Conservation (phyloP, 1,139 yeast genomes). For the Wickerhamiella infanticola region DNA sequence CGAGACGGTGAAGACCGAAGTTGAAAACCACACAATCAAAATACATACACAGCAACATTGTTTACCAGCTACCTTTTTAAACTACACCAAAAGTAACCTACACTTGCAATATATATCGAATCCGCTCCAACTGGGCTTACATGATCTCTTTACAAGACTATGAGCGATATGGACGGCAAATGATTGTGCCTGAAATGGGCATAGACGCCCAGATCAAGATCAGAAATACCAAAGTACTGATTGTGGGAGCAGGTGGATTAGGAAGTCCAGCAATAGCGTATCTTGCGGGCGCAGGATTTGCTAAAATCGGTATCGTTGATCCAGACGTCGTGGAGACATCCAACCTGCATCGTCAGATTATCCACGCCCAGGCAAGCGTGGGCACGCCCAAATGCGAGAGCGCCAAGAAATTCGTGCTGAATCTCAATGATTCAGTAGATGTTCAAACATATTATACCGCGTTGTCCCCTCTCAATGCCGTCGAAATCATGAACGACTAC, state of each 20-base stretch:
- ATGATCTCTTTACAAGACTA: conserved; percentile 39
- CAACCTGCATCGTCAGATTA: conserved; percentile 77
- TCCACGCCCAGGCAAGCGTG: conserved; percentile 52
- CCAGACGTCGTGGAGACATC: conserved; percentile 71
- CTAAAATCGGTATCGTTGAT: conserved; percentile 74
- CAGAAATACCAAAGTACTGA: conserved; percentile 44
- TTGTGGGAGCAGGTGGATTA: conserved; percentile 93
- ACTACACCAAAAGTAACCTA: too few relatives aligned
- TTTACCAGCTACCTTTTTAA: too few relatives aligned
- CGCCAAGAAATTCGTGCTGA: conserved; percentile 37
- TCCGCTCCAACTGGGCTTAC: too few relatives aligned
- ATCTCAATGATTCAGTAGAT: conserved; percentile 51
- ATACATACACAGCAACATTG: too few relatives aligned
- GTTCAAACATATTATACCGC: conserved; percentile 39
- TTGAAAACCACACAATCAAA: too few relatives aligned
- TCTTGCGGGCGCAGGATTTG: conserved; percentile 78
- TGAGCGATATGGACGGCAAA: conserved; percentile 78
- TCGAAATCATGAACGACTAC: conserved; percentile 39
- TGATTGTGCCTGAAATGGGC: conserved; percentile 76
- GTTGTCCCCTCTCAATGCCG: conserved; percentile 43
- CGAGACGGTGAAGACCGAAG: too few relatives aligned
- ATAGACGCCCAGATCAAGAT: conserved; percentile 41
- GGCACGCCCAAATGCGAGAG: conserved; percentile 67
- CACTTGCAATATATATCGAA: too few relatives aligned
- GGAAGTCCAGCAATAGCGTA: conserved; percentile 88